Conservation (phyloP, 2,329 filamentous ascomycete genomes). For the Gaeumannomyces sp. region DNA sequence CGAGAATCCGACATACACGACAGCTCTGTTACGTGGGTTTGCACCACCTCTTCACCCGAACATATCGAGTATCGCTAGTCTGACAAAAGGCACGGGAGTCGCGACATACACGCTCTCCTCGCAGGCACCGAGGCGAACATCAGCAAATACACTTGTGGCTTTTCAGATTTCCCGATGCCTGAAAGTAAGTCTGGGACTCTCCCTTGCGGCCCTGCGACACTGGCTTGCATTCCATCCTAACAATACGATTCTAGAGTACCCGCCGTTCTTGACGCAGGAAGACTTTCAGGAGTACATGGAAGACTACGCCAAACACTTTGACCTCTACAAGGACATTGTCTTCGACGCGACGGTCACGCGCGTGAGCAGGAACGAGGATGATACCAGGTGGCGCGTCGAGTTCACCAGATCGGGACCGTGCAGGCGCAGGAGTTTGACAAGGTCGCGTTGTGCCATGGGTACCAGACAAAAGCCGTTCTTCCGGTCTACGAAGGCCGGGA, state of each 20-base stretch:
- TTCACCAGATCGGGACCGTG: neutral
- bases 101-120: too few species aligned
- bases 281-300: slow-evolving; percentile 33
- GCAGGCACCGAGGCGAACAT: slow-evolving; percentile 27
- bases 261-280: slow-evolving; percentile 18
- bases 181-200: slow-evolving; percentile 24
- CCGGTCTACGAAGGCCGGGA: slow-evolving; percentile 13
- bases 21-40: slow-evolving; percentile 26
- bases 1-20: slow-evolving; percentile 27
- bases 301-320: slow-evolving; percentile 22
- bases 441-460: slow-evolving; percentile 14
- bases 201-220: neutral
- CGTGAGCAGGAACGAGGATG: slow-evolving; percentile 11
- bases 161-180: slow-evolving; percentile 36
- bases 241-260: slow-evolving; percentile 19
- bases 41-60: neutral
- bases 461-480: slow-evolving; percentile 10
- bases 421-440: slow-evolving; percentile 13
- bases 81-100: neutral
- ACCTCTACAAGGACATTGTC: slow-evolving; percentile 13
- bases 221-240: neutral
- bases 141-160: slow-evolving; percentile 33
- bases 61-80: neutral
- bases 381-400: slow-evolving; percentile 12
- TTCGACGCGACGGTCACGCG: slow-evolving; percentile 12